Conservation (phyloP, 2,329 filamentous ascomycete genomes). For the Talaromyces piceae region DNA sequence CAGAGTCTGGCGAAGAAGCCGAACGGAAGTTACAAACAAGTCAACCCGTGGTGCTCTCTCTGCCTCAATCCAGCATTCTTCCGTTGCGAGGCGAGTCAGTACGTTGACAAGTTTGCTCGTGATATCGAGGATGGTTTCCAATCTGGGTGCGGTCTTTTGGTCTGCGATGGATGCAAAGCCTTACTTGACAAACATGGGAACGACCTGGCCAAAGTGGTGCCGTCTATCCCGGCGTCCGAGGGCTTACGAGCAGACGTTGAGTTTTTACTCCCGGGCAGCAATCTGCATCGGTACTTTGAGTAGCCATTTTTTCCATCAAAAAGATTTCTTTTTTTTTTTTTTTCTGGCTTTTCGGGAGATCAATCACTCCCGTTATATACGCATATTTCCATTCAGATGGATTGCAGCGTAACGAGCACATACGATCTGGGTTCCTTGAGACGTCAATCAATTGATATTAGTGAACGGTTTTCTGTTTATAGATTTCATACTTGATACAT, state of each 20-base stretch:
- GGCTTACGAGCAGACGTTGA: slow-evolving; percentile 19
- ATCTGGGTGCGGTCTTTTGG: slow-evolving; percentile 22
- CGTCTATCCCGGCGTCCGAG: slow-evolving; percentile 11
- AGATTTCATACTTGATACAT: no score
- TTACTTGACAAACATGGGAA: slow-evolving; percentile 14
- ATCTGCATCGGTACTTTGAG: slow-evolving; percentile 15
- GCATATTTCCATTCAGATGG: no score
- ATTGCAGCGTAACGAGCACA: no score
- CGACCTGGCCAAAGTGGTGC: slow-evolving; percentile 16
- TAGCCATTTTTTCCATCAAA: no score
- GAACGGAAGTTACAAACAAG: slow-evolving; percentile 8
- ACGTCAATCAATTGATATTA: no score
- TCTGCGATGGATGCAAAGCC: slow-evolving; percentile 22
- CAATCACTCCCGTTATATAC: no score
- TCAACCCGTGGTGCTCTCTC: slow-evolving; percentile 32
- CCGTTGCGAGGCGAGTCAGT: slow-evolving; percentile 21
- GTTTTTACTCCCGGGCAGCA: slow-evolving; percentile 18
- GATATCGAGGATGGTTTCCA: slow-evolving; percentile 6
- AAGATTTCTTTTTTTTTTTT: no score
- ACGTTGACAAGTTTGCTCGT: slow-evolving; percentile 10
- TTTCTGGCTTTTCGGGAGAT: no score
- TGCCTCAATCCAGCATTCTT: slow-evolving; percentile 34
- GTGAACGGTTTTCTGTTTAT: no score
- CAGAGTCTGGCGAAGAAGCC: slow-evolving; percentile 14
- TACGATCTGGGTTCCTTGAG: no score